Percentiles rank a stretch among this genome's conserved stretches.
Evolutionary conservation across 352 stramenopile genomes (phyloP).

Genomic region (Pythium folliculosum): DNA sequence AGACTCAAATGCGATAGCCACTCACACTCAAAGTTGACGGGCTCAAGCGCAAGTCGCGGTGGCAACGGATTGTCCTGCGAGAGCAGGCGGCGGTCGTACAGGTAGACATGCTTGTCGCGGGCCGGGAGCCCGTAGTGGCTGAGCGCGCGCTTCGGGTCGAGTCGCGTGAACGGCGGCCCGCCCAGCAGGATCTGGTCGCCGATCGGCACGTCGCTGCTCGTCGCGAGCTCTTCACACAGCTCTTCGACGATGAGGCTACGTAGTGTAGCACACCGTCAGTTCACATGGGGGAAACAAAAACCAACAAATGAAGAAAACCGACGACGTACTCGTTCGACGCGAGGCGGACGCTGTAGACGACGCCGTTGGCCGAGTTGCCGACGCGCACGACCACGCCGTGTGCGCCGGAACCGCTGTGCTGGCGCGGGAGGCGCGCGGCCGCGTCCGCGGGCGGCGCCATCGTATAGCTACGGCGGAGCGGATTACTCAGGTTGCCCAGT

Average conservation of each 20-base stretch:
- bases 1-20: not conserved
- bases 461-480: not conserved
- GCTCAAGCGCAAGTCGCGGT: conserved; percentile 38
- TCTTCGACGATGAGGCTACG: conserved; percentile 69
- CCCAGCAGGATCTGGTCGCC: conserved; percentile 81
- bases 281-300: not conserved
- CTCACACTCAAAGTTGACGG: conserved; percentile 47
- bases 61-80: conserved; percentile 55
- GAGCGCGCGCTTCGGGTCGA: conserved; percentile 72
- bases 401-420: conserved; percentile 19
- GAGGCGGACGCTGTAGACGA: conserved; percentile 29
- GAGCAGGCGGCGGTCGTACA: conserved; percentile 83
- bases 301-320: not conserved
- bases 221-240: conserved; percentile 60
- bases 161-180: conserved; percentile 70
- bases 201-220: conserved; percentile 56
- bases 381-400: conserved; percentile 37
- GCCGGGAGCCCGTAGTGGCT: conserved; percentile 65
- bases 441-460: conserved; percentile 17
- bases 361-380: conserved; percentile 32
- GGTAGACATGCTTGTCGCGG: conserved; percentile 69
- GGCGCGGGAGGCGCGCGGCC: conserved; percentile 2
- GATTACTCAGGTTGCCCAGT: not conserved
- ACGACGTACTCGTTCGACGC: conserved; percentile 48
- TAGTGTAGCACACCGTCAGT: not conserved